These are phyloP conservation scores for Tuber calosporum DNA, from an alignment of 495 filamentous ascomycete genomes.

Conservation along the genomic window DNA sequence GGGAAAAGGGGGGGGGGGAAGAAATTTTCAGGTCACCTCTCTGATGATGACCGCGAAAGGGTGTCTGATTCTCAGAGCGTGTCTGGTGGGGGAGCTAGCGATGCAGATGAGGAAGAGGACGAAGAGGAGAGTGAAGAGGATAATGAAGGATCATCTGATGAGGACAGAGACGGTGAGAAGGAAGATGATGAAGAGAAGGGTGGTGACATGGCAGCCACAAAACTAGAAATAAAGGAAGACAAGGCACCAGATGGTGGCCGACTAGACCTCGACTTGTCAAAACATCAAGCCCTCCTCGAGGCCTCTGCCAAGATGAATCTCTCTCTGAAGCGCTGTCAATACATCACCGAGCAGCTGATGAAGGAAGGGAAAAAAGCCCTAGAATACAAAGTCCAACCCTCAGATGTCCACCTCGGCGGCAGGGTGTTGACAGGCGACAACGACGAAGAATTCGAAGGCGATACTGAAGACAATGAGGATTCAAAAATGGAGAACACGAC, in stretches of 20 bases:
- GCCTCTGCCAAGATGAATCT: conserved; percentile 93
- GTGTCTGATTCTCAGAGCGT: not conserved
- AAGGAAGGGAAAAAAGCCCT: conserved; percentile 79
- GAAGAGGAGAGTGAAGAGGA: conserved; percentile 41
- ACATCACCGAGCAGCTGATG: conserved; percentile 83
- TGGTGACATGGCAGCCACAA: conserved; percentile 27
- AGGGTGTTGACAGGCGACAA: conserved; percentile 66
- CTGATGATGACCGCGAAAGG: conserved; percentile 6
- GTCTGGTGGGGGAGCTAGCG: conserved; percentile 22
- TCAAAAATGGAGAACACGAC: not conserved
- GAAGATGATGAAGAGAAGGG: conserved; percentile 48
- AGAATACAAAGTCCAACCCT: conserved; percentile 65
- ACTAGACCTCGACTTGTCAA: conserved; percentile 71
- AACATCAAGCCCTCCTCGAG: conserved; percentile 77
- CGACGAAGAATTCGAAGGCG: conserved; percentile 46
- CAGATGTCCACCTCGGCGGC: conserved; percentile 74
- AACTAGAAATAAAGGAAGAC: conserved; percentile 27
- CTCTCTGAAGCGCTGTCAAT: conserved; percentile 77
- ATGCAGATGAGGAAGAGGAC: conserved; percentile 40
- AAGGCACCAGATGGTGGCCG: conserved; percentile 61
- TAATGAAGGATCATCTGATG: conserved; percentile 45
- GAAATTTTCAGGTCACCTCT: conserved; percentile 13
- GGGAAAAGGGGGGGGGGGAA: conserved; percentile 36
- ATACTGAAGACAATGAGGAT: conserved; percentile 32
- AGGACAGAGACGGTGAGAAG: conserved; percentile 46